Percentiles rank a stretch among this genome's conserved stretches.
Conservation (phyloP, 768 basidiomycete genomes). For the Phaeolepiota aurea region DNA sequence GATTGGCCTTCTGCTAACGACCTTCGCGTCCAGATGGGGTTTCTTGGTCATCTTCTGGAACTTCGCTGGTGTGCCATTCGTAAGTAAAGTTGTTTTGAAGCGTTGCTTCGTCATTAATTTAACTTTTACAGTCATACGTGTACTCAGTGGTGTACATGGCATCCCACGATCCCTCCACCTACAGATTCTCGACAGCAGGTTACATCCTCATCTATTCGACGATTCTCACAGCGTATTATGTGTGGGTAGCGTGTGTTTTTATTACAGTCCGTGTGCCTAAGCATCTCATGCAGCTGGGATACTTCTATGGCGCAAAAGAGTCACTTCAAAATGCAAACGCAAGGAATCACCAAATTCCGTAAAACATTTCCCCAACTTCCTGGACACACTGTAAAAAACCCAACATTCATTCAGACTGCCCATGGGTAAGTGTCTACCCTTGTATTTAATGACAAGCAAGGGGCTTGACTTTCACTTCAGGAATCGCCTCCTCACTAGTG, state of each 20-base stretch:
- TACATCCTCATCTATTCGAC: conserved; percentile 69
- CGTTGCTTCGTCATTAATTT: background rate
- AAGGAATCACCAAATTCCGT: conserved; percentile 78
- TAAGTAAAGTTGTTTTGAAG: conserved; percentile 24
- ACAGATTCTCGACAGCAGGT: conserved; percentile 73
- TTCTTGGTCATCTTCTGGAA: conserved; percentile 99
- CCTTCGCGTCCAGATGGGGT: conserved; percentile 51
- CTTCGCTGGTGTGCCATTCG: conserved; percentile 87
- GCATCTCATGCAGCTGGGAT: conserved; percentile 59
- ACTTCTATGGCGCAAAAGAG: conserved; percentile 95
- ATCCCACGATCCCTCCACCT: conserved; percentile 81
- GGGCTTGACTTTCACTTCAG: no score
- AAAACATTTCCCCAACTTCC: conserved; percentile 94
- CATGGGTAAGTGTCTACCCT: conserved; percentile 85
- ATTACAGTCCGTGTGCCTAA: background rate
- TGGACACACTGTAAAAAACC: conserved; percentile 73
- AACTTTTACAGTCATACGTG: conserved; percentile 71
- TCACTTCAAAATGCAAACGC: conserved; percentile 94
- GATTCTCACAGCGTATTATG: conserved; percentile 77
- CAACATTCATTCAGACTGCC: conserved; percentile 85
- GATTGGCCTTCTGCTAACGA: conserved; percentile 1
- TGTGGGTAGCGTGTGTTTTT: conserved; percentile 38
- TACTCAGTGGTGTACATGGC: conserved; percentile 99
- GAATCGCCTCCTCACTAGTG: conserved; percentile 84
- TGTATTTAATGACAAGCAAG: no score